A percentile compares a stretch with the other conserved stretches of the same genome.
Evolutionary conservation across 2,329 filamentous ascomycete species (phyloP).

Genomic region (Ophiostoma pallidulum): DNA sequence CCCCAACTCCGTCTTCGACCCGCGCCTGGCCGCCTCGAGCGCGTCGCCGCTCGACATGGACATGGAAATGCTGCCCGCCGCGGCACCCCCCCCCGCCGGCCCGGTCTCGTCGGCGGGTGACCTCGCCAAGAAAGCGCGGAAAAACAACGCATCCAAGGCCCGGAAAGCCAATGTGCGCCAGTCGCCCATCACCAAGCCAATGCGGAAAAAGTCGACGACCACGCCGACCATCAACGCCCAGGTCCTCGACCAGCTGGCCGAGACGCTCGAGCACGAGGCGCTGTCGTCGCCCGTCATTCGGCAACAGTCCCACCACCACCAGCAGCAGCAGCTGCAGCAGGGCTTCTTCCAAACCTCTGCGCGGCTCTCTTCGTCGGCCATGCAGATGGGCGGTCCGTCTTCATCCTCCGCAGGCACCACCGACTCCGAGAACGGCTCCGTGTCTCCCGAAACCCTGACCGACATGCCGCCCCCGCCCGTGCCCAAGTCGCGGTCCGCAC

Average conservation of each 20-base stretch:
- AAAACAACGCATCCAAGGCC: conserved; percentile 42
- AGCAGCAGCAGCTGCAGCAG: no score
- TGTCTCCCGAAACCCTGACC: conserved; percentile 53
- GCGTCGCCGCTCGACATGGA: conserved; percentile 49
- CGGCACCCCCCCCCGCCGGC: conserved; percentile 5
- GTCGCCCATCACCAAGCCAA: conserved; percentile 63
- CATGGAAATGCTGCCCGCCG: conserved; percentile 32
- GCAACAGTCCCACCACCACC: conserved; percentile 29
- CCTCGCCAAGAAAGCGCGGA: conserved; percentile 42
- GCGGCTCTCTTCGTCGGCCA: conserved; percentile 16
- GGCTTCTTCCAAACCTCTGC: conserved; percentile 15
- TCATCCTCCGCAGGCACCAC: conserved; percentile 36
- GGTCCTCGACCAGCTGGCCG: conserved; percentile 42
- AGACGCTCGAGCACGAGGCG: conserved; percentile 30
- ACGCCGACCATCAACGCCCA: conserved; percentile 49
- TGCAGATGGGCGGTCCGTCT: conserved; percentile 20
- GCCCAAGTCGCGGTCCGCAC: conserved; percentile 54
- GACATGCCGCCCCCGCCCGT: conserved; percentile 61
- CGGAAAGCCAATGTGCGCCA: conserved; percentile 50
- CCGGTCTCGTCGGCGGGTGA: conserved; percentile 22
- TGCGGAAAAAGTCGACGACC: conserved; percentile 42
- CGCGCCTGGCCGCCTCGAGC: conserved; percentile 31
- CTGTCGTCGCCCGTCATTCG: conserved; percentile 17
- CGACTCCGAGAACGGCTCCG: conserved; percentile 53
- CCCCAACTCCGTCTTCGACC: conserved; percentile 34